Evolutionary conservation across 768 basidiomycete species (phyloP).

Genomic region (Collybia mongolica): DNA sequence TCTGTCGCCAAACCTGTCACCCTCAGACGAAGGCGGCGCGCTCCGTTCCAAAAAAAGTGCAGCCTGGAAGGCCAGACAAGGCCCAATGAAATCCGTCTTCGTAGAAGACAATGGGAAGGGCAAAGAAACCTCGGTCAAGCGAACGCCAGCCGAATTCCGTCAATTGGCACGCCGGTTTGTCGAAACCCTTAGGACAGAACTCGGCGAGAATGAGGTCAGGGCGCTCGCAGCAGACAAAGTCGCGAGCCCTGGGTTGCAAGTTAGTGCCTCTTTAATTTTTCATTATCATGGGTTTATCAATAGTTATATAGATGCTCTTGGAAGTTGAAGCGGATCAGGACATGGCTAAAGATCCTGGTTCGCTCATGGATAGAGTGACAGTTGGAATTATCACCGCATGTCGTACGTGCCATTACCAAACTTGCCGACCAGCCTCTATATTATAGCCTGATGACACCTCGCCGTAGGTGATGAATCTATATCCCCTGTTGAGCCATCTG

Average conservation of each 20-base stretch:
- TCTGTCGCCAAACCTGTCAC: conserved; percentile 60
- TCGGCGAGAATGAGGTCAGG: conserved; percentile 71
- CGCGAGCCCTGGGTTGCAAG: conserved; percentile 76
- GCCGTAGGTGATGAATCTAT: conserved; percentile 37
- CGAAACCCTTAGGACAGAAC: conserved; percentile 45
- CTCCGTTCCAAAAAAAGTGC: conserved; percentile 85
- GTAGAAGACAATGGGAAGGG: conserved; percentile 39
- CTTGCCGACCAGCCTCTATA: no score
- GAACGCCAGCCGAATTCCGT: conserved; percentile 48
- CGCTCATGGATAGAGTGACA: conserved; percentile 79
- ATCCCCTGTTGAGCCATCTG: conserved; percentile 50
- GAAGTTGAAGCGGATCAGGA: conserved; percentile 77
- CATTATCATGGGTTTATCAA: background rate
- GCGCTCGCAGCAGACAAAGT: conserved; percentile 75
- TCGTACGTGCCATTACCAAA: conserved; percentile 42
- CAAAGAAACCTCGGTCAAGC: conserved; percentile 21
- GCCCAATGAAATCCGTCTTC: conserved; percentile 80
- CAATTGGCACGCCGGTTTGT: conserved; percentile 45
- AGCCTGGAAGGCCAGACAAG: conserved; percentile 80
- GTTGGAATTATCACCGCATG: conserved; percentile 70
- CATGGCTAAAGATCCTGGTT: conserved; percentile 56
- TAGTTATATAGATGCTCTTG: conserved; percentile 62
- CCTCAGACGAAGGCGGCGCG: conserved; percentile 32
- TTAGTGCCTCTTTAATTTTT: conserved; percentile 25
- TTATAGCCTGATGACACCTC: background rate